These are phyloP conservation scores for Colletotrichum camelliae DNA, from an alignment of 2,329 filamentous ascomycete species.

Conservation along the genomic window DNA sequence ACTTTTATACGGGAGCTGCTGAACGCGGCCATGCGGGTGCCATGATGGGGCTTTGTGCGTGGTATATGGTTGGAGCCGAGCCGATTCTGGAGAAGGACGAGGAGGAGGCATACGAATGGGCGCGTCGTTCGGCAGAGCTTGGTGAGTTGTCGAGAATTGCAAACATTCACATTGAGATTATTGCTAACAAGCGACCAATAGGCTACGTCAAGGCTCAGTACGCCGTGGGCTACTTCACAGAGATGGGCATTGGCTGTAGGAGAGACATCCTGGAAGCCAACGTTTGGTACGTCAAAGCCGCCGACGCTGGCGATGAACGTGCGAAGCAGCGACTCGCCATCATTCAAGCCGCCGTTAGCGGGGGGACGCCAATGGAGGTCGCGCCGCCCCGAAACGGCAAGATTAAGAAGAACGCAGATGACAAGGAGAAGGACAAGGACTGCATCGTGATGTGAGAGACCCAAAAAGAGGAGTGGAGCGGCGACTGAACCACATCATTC, in stretches of 20 bases:
- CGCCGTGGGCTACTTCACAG: constrained; percentile 94
- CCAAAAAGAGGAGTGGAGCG: background rate
- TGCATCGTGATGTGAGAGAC: constrained; percentile 62
- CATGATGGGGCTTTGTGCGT: constrained; percentile 98
- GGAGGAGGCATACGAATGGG: constrained; percentile 96
- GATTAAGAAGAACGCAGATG: constrained; percentile 54
- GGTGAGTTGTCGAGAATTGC: constrained; percentile 61
- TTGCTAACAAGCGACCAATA: constrained; percentile 35
- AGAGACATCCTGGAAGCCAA: constrained; percentile 96
- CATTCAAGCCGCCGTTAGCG: constrained; percentile 81
- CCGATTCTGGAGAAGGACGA: constrained; percentile 94
- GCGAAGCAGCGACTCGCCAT: constrained; percentile 86
- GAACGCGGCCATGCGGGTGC: constrained; percentile 82
- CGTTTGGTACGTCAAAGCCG: constrained; percentile 96
- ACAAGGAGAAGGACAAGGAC: constrained; percentile 64
- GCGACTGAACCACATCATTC: background rate
- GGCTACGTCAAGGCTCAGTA: constrained; percentile 83
- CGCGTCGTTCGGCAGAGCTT: constrained; percentile 80
- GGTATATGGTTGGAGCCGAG: constrained; percentile 96
- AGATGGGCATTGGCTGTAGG: constrained; percentile 96
- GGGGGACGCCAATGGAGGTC: constrained; percentile 62
- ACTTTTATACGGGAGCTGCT: constrained; percentile 95
- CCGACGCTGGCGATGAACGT: constrained; percentile 88
- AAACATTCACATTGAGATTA: background rate
- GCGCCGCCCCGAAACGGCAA: constrained; percentile 57